phyloP scores from a whole-genome alignment of 208 protist species.

The Angomonas ambiguus region DNA sequence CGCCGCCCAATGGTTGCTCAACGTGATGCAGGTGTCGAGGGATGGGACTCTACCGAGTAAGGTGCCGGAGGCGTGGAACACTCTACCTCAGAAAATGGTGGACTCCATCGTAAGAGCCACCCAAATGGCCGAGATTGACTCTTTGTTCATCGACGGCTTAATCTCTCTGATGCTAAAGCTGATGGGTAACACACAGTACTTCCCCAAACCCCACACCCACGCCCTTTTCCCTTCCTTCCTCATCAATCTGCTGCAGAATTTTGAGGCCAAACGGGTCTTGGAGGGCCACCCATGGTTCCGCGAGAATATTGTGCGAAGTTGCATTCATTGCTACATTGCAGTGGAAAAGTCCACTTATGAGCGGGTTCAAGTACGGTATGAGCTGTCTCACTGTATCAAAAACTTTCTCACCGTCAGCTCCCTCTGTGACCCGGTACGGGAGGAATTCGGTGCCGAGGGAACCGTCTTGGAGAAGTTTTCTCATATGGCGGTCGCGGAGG shows the following conservation, averaged over 20 bases:
- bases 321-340: constrained; percentile 87
- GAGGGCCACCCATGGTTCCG: constrained; percentile 79
- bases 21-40: constrained; percentile 48
- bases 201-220: constrained; percentile 89
- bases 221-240: constrained; percentile 77
- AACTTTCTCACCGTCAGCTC: constrained; percentile 57
- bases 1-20: constrained; percentile 73
- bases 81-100: constrained; percentile 81
- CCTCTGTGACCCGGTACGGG: constrained; percentile 66
- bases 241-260: constrained; percentile 46
- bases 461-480: constrained; percentile 83
- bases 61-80: constrained; percentile 64
- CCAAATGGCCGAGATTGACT: constrained; percentile 49
- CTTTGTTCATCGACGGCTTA: constrained; percentile 53
- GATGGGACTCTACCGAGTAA: constrained; percentile 39
- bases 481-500: constrained; percentile 85
- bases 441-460: constrained; percentile 67
- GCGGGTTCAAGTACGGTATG: constrained; percentile 75
- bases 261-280: constrained; percentile 40
- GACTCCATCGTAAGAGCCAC: constrained; percentile 68
- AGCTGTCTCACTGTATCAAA: constrained; percentile 75
- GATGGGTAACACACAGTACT: constrained; percentile 89
- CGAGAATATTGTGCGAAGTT: constrained; percentile 68
- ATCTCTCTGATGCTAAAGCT: constrained; percentile 82
- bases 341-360: constrained; percentile 88